These are phyloP conservation scores for Cercospora zeina DNA, from an alignment of 2,329 filamentous ascomycete genomes.

Conservation along the genomic window DNA sequence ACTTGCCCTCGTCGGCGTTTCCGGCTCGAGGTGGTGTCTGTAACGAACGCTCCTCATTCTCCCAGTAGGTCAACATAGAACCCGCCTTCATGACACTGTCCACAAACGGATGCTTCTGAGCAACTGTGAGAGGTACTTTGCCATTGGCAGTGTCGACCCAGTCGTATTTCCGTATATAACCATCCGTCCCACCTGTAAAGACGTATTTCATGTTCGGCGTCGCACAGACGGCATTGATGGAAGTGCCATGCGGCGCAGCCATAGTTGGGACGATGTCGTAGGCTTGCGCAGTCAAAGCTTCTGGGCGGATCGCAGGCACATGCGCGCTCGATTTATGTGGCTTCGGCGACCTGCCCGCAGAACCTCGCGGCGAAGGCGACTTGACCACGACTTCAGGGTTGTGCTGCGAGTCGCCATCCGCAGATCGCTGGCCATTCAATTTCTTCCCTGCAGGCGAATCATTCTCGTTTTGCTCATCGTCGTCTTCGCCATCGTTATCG, in stretches of 20 bases:
- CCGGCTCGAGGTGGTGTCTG: constrained; percentile 36
- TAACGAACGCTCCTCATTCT: constrained; percentile 75
- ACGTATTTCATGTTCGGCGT: constrained; percentile 95
- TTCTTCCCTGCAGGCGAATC: constrained; percentile 49
- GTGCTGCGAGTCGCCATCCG: constrained; percentile 14
- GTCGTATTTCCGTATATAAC: constrained; percentile 96
- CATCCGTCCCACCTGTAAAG: constrained; percentile 89
- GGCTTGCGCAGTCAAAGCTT: constrained; percentile 73
- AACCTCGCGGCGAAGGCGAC: constrained; percentile 48
- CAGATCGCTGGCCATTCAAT: constrained; percentile 23
- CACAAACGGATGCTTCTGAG: constrained; percentile 93
- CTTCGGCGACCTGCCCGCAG: constrained; percentile 37
- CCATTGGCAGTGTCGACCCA: constrained; percentile 93
- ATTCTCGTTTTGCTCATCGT: constrained; percentile 47
- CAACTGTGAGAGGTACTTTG: constrained; percentile 88
- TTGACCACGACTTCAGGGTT: constrained; percentile 53
- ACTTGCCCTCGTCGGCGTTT: constrained; percentile 53
- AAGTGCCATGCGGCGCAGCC: constrained; percentile 91
- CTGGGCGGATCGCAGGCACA: constrained; percentile 60
- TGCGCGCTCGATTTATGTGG: constrained; percentile 32
- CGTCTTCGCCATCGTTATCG: constrained; percentile 39
- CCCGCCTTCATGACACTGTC: constrained; percentile 96
- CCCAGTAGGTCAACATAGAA: constrained; percentile 95
- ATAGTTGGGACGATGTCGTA: constrained; percentile 98
- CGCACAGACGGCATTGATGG: constrained; percentile 86